Evolutionary conservation across 1,284 basidiomycete genomes (phyloP).

Genomic region (Malassezia furfur): DNA sequence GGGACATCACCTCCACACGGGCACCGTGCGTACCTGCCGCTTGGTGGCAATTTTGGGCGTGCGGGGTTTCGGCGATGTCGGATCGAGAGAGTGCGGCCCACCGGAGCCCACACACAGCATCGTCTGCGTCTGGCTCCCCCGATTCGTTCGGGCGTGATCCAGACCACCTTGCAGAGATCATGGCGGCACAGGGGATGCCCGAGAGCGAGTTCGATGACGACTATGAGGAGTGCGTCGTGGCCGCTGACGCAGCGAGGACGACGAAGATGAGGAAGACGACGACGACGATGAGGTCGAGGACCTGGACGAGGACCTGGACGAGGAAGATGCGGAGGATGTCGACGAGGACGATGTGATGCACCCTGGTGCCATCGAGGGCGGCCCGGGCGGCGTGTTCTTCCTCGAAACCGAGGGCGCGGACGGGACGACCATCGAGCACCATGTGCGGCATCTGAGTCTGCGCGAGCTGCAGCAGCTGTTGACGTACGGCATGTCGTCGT

Average conservation of each 20-base stretch:
- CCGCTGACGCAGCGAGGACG: background rate
- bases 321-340: constrained; percentile 24
- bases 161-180: background rate
- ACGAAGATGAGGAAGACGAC: constrained; percentile 12
- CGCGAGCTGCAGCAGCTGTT: constrained; percentile 11
- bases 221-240: background rate
- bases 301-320: constrained; percentile 7
- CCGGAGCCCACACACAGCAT: background rate
- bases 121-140: background rate
- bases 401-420: background rate
- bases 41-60: background rate
- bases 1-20: too few relatives aligned
- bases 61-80: background rate
- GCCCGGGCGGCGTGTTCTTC: constrained; percentile 17
- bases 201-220: constrained; percentile 14
- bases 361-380: constrained; percentile 15
- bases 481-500: constrained; percentile 19
- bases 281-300: constrained; percentile 9
- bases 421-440: background rate
- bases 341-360: constrained; percentile 17
- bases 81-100: background rate
- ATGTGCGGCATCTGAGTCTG: background rate
- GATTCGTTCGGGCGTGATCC: background rate
- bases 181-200: background rate
- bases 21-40: too few relatives aligned